Conservation (phyloP, 179 eudicot species). For the Camellia oleifera region DNA sequence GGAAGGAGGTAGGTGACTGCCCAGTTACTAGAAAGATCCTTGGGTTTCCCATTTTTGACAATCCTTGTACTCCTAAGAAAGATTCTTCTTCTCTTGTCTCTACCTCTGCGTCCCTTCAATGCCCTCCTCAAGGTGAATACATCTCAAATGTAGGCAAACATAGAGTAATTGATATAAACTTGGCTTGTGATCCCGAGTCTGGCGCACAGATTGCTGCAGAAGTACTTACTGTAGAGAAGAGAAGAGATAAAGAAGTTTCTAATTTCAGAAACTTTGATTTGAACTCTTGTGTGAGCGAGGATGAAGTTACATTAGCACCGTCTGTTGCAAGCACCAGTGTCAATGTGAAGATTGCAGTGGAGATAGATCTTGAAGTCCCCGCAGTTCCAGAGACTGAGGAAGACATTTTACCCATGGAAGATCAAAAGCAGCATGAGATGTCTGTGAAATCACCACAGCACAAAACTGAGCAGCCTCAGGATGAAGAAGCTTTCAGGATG, state of each 20-base stretch:
- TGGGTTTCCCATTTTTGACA: slow-evolving; percentile 58
- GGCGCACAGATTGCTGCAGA: slow-evolving; percentile 26
- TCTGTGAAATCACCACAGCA: slow-evolving; percentile 19
- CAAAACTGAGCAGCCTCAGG: slow-evolving; percentile 19
- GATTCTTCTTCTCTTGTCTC: slow-evolving; percentile 27
- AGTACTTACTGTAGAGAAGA: slow-evolving; percentile 29
- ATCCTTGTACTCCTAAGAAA: slow-evolving; percentile 27
- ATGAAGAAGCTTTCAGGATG: slow-evolving; percentile 35
- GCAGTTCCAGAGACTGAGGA: slow-evolving; percentile 45
- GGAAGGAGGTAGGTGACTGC: slow-evolving; percentile 24
- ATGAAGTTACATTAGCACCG: slow-evolving; percentile 42
- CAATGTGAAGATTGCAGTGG: slow-evolving; percentile 32
- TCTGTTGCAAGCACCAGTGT: slow-evolving; percentile 24
- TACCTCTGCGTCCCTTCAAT: slow-evolving; percentile 24
- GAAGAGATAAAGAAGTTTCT: slow-evolving; percentile 24
- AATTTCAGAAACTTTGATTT: slow-evolving; percentile 55
- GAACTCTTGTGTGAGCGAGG: slow-evolving; percentile 60
- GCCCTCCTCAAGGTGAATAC: slow-evolving; percentile 26
- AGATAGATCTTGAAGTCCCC: slow-evolving; percentile 77
- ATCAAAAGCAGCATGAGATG: slow-evolving; percentile 24
- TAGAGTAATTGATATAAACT: slow-evolving; percentile 61
- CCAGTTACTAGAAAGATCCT: slow-evolving; percentile 44
- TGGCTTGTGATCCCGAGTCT: slow-evolving; percentile 55
- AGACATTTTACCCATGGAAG: slow-evolving; percentile 18
- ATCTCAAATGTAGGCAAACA: slow-evolving; percentile 31